These are phyloP conservation scores for Pichia sp. DNA, from an alignment of 1,139 yeast species.

Conservation along the genomic window DNA sequence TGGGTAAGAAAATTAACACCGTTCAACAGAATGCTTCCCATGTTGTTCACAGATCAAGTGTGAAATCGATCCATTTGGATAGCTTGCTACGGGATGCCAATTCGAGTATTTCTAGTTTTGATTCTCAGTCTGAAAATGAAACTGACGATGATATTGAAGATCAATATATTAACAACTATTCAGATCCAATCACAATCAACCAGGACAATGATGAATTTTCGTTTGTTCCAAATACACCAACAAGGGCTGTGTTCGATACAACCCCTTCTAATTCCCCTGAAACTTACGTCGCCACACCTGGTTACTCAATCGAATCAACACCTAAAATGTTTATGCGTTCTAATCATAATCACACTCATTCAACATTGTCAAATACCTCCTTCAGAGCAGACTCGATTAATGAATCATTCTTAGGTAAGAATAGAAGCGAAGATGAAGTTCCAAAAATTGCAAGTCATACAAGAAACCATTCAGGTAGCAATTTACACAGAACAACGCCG, in stretches of 20 bases:
- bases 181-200: neutral
- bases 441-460: neutral
- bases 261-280: slow-evolving; percentile 20
- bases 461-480: neutral
- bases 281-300: slow-evolving; percentile 1
- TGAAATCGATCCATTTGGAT: slow-evolving; percentile 20
- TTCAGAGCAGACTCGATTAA: neutral
- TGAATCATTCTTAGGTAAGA: slow-evolving; percentile 5
- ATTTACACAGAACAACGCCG: neutral
- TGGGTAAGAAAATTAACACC: slow-evolving; percentile 23
- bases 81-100: slow-evolving; percentile 13
- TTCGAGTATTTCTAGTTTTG: slow-evolving; percentile 9
- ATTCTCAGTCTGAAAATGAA: slow-evolving; percentile 4
- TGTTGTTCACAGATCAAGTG: slow-evolving; percentile 13
- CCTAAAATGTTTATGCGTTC: slow-evolving; percentile 9
- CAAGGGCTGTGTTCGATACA: slow-evolving; percentile 6
- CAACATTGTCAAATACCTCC: slow-evolving; percentile 11
- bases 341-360: slow-evolving; percentile 8
- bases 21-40: slow-evolving; percentile 17
- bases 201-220: neutral
- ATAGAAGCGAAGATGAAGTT: slow-evolving; percentile 3
- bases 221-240: slow-evolving; percentile 17
- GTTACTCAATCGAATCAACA: slow-evolving; percentile 10
- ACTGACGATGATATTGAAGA: neutral
- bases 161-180: neutral